These are phyloP conservation scores for Vaccinium myrtillus DNA, from an alignment of 148 eudicot genomes.

Conservation along the genomic window DNA sequence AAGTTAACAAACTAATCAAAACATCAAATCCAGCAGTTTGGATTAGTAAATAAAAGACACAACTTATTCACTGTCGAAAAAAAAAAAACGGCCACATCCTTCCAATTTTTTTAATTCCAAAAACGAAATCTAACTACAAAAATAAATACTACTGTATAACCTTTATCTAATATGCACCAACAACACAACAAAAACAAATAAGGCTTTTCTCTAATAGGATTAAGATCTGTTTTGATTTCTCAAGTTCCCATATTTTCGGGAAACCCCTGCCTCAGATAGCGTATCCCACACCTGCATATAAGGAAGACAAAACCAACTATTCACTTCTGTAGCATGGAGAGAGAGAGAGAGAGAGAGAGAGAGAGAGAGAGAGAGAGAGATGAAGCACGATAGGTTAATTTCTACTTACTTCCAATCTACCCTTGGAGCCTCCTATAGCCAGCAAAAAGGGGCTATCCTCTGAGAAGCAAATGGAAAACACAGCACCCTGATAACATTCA, in stretches of 20 bases:
- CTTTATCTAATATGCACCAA: neutral
- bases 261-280: neutral
- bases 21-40: neutral
- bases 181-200: neutral
- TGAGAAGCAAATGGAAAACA: constrained; percentile 77
- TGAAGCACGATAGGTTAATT: neutral
- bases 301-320: neutral
- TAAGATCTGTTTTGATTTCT: constrained; percentile 6
- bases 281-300: constrained; percentile 8
- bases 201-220: neutral
- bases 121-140: neutral
- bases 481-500: constrained; percentile 65
- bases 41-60: neutral
- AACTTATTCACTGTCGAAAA: neutral
- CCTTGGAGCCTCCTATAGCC: constrained; percentile 92
- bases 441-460: constrained; percentile 68
- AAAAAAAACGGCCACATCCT: neutral
- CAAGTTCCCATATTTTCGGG: neutral
- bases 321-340: neutral
- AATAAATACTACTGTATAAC: neutral
- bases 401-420: constrained; percentile 67
- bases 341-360: neutral
- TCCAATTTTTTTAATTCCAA: neutral
- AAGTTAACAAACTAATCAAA: neutral
- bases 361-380: neutral